Percentiles rank a stretch among this genome's conserved stretches.
Evolutionary conservation across 1,139 yeast genomes (phyloP).

Genomic region (Suhomyces atakaporum): DNA sequence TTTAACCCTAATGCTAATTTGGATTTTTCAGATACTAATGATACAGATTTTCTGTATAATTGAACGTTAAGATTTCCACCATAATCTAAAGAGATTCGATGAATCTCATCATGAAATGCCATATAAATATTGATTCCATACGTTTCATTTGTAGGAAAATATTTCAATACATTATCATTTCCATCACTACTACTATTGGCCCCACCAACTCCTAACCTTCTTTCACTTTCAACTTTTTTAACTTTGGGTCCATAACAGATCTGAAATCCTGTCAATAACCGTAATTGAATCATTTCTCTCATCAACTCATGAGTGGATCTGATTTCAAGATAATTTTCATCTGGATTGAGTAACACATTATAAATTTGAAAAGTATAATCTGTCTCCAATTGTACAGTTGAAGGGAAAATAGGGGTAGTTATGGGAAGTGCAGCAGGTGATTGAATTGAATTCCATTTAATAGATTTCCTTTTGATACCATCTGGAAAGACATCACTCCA

Average conservation of each 20-base stretch:
- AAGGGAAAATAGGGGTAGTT: slow-evolving; percentile 76
- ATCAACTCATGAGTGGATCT: slow-evolving; percentile 63
- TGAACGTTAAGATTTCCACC: slow-evolving; percentile 77
- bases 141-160: slow-evolving; percentile 37
- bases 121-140: slow-evolving; percentile 67
- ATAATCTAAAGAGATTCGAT: slow-evolving; percentile 71
- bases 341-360: slow-evolving; percentile 55
- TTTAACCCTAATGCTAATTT: slow-evolving; percentile 14
- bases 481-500: slow-evolving; percentile 91
- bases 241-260: slow-evolving; percentile 75
- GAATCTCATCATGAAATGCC: slow-evolving; percentile 81
- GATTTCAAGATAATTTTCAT: slow-evolving; percentile 52
- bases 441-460: slow-evolving; percentile 90
- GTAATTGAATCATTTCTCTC: slow-evolving; percentile 83
- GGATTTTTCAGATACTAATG: slow-evolving; percentile 11
- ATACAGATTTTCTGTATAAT: slow-evolving; percentile 49
- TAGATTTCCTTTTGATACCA: slow-evolving; percentile 60
- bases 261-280: slow-evolving; percentile 88
- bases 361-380: slow-evolving; percentile 67
- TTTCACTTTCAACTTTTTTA: slow-evolving; percentile 60
- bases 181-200: slow-evolving; percentile 29
- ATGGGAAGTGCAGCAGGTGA: slow-evolving; percentile 93
- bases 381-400: slow-evolving; percentile 60
- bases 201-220: slow-evolving; percentile 44
- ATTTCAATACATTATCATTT: slow-evolving; percentile 46